Evolutionary conservation across 2,329 filamentous ascomycete genomes (phyloP), one percentile per base, ranked within the genome.

Genomic region (Ophiostoma triangulosporum): DNA sequence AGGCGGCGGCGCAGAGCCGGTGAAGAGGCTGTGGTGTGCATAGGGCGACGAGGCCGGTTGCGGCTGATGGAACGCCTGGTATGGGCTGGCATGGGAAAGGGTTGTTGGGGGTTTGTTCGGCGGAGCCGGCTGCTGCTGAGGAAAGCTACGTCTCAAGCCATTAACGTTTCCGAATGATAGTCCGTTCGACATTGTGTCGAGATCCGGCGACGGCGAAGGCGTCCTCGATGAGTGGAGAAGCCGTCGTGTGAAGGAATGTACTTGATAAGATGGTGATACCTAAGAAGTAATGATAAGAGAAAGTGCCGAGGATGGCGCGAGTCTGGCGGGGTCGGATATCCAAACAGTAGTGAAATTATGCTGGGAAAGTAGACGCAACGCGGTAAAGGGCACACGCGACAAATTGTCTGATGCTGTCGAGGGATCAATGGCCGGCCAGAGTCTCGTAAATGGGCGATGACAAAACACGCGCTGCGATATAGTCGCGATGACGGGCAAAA

Each of bases 31-130:
- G 58, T 77, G 74, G 59, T 76, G 75, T 20, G 40, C 48, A 33
- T 77, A 79, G 20, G 69, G 61, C 55, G 66, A 67, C 56, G 76
- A 67, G 53, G 72, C 64, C 63, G 55, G 55, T 22, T 80, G 80
- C 56, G 71, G 68, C 58, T 75, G 73, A 52, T 60, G 58, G 53
- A 59, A 59, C 17, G 71, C 62, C 63, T 77, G 75, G 62, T 80
- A 80, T 2, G 76, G 73, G 56, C 76, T 73, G 56, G 74, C 72
- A 61, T 75, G 75, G 58, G 75, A 63, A 29, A 70, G 70, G 22
- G 73, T 73, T 36, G 76, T 73, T 27, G 76, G 76, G 63, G 80
- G 58, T 31, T 60, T 58, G 73, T 77, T 59, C 71, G 69, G 60
- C 73, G 74, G 33, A 70, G 67, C 53, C 72, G 68, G 62, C 69